Evolutionary conservation across 345 rosid species (phyloP).

Genomic region (Eucalyptus viminalis): DNA sequence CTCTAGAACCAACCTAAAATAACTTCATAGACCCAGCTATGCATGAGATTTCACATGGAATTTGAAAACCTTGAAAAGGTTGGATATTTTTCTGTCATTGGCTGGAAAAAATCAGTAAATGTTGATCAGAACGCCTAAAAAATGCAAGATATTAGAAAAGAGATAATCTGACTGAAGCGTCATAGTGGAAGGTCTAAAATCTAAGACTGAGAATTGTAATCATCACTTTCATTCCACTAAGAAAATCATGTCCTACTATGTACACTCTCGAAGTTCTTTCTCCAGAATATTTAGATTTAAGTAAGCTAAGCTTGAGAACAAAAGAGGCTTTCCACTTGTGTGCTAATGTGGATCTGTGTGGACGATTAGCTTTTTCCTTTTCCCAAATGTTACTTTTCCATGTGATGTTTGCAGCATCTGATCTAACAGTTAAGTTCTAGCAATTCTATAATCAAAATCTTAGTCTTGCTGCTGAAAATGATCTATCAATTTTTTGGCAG

Average conservation of each 20-base stretch:
- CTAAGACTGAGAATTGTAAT: background rate
- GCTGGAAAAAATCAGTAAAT: background rate
- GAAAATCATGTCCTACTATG: background rate
- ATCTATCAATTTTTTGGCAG: constrained; percentile 26
- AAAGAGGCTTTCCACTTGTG: background rate
- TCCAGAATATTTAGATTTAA: background rate
- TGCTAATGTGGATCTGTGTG: background rate
- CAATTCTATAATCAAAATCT: background rate
- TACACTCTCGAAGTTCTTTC: background rate
- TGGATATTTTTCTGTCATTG: background rate
- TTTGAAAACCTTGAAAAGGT: background rate
- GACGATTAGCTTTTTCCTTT: background rate
- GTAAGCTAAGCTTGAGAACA: background rate
- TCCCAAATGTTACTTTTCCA: background rate
- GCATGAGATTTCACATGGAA: background rate
- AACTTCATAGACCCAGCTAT: background rate
- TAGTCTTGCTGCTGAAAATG: background rate
- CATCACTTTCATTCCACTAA: background rate
- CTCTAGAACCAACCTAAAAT: background rate
- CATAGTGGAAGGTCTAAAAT: background rate
- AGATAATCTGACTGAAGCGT: background rate
- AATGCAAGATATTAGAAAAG: background rate
- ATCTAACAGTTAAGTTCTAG: background rate
- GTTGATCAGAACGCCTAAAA: background rate
- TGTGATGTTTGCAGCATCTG: background rate